Conservation (phyloP, 176 grass and related monocot species). For the Rhynchospora pubera region DNA sequence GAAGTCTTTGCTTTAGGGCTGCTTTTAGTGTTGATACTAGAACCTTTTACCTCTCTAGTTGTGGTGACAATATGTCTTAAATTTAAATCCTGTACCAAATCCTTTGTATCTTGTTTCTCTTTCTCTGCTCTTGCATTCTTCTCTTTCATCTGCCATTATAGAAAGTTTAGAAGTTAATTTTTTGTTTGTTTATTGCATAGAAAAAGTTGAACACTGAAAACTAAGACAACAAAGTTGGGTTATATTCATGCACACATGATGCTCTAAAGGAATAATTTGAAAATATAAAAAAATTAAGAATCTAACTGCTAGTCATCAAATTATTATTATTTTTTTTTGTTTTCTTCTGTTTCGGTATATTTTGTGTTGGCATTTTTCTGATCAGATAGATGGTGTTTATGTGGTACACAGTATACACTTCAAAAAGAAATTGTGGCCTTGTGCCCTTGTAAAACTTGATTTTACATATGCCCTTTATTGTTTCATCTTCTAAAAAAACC, state of each 20-base stretch:
- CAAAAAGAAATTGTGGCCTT: not conserved
- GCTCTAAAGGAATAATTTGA: not conserved
- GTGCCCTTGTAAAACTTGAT: not conserved
- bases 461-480: not conserved
- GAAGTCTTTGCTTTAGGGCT: constrained; percentile 29
- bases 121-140: constrained; percentile 34
- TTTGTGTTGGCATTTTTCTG: not conserved
- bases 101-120: constrained; percentile 29
- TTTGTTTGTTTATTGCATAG: not conserved
- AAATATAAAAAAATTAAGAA: not conserved
- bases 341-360: not conserved
- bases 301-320: not conserved
- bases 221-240: not conserved
- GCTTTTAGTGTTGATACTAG: constrained; percentile 26
- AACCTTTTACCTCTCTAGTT: constrained; percentile 41
- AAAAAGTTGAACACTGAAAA: constrained; percentile 1
- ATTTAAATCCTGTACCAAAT: constrained; percentile 27
- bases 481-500: not conserved
- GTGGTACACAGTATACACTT: not conserved
- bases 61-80: constrained; percentile 8
- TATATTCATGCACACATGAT: not conserved
- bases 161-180: not conserved
- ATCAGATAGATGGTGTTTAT: not conserved
- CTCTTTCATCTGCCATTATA: constrained; percentile 66
- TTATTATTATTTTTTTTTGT: not conserved